Conservation (phyloP, 2,329 filamentous ascomycete species). For the Niveomyces coronatus region DNA sequence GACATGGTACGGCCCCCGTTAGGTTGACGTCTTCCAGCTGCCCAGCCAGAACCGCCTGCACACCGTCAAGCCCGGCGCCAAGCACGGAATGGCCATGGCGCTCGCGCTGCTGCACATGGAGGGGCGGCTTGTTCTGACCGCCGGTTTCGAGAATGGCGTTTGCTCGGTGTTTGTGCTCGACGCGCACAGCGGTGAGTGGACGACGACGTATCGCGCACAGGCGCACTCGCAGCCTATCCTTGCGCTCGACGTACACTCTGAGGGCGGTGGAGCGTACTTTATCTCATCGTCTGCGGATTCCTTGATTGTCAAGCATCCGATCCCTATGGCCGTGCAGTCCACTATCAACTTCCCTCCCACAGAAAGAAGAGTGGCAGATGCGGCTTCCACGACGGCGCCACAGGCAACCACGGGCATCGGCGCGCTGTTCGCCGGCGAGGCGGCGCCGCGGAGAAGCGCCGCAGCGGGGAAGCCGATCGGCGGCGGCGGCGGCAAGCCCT, state of each 20-base stretch:
- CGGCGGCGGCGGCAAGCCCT: slow-evolving; percentile 16
- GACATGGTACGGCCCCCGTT: no score
- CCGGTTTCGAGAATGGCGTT: slow-evolving; percentile 79
- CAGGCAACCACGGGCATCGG: slow-evolving; percentile 1
- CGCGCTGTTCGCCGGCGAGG: slow-evolving; percentile 1
- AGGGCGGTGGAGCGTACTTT: slow-evolving; percentile 49
- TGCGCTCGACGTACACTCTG: slow-evolving; percentile 51
- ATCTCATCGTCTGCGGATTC: slow-evolving; percentile 78
- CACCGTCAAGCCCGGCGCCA: slow-evolving; percentile 37
- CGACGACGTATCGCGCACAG: slow-evolving; percentile 50
- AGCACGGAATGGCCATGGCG: slow-evolving; percentile 82
- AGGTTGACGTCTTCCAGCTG: slow-evolving; percentile 76
- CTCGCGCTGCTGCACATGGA: slow-evolving; percentile 48
- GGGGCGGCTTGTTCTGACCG: slow-evolving; percentile 49
- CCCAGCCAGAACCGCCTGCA: slow-evolving; percentile 63
- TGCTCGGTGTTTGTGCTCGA: slow-evolving; percentile 53
- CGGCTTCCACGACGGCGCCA: background rate
- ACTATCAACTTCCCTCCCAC: no score
- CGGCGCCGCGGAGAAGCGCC: slow-evolving; percentile 8
- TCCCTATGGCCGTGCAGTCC: slow-evolving; percentile 31
- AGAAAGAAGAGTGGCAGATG: no score
- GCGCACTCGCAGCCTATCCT: slow-evolving; percentile 73
- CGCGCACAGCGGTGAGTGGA: slow-evolving; percentile 30
- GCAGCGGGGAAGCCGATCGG: background rate
- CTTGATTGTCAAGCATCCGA: slow-evolving; percentile 63